These are phyloP conservation scores for Raddia guianensis DNA, from an alignment of 176 grass and related monocot genomes.

Conservation along the genomic window DNA sequence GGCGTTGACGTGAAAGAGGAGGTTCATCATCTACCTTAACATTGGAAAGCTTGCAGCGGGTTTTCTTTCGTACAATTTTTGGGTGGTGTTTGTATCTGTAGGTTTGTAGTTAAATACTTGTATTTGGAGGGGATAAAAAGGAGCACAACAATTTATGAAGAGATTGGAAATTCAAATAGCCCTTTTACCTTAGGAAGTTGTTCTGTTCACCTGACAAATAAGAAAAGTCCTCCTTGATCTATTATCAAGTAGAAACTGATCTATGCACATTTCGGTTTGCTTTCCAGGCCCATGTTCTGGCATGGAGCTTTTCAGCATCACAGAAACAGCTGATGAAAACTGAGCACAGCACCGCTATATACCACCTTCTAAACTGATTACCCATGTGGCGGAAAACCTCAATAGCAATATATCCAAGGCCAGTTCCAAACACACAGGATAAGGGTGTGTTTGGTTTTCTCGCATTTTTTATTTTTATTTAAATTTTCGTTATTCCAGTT, in stretches of 20 bases:
- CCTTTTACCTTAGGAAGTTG: too few species aligned
- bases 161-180: too few species aligned
- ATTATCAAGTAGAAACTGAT: too few species aligned
- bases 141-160: neutral
- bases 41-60: neutral
- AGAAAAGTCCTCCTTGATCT: too few species aligned
- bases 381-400: neutral
- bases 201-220: too few species aligned
- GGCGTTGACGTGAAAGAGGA: slow-evolving; percentile 20
- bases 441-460: too few species aligned
- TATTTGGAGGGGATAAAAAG: neutral
- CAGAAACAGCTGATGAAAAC: neutral
- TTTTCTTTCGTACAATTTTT: neutral
- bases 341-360: neutral
- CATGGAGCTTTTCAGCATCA: neutral
- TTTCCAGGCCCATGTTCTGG: neutral
- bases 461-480: too few species aligned
- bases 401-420: neutral
- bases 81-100: neutral
- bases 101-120: neutral
- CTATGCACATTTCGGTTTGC: neutral
- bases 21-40: neutral
- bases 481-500: too few species aligned
- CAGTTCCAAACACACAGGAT: neutral
- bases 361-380: neutral